phyloP scores from a whole-genome alignment of 768 basidiomycete species.

The Leucocoprinus birnbaumii region DNA sequence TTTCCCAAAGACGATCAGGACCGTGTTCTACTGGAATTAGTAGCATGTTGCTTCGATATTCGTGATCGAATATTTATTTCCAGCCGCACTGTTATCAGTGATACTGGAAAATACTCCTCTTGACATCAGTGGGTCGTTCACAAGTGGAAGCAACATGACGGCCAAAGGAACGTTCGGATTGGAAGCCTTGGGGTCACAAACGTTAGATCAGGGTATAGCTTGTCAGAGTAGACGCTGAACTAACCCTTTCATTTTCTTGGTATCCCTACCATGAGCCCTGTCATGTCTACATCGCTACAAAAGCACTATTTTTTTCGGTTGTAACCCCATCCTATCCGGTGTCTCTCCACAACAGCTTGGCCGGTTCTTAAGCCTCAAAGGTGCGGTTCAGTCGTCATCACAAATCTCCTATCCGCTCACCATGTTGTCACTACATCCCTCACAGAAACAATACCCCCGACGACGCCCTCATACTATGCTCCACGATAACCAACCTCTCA shows the following conservation, averaged over 20 bases:
- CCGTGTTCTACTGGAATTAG: not conserved
- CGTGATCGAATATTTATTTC: not conserved
- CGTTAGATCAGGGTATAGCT: conserved; percentile 3
- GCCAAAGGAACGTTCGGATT: not conserved
- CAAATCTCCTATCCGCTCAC: not conserved
- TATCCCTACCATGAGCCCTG: not conserved
- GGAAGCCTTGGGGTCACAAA: not conserved
- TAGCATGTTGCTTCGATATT: not conserved
- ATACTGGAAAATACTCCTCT: not conserved
- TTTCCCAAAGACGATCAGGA: no score
- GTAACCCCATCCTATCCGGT: not conserved
- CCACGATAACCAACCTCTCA: conserved; percentile 15
- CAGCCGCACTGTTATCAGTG: not conserved
- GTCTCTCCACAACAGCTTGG: not conserved
- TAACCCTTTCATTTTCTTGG: not conserved
- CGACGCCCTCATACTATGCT: not conserved
- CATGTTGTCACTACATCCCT: not conserved
- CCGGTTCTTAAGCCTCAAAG: not conserved
- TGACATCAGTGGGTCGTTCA: not conserved
- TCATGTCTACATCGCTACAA: conserved; percentile 1
- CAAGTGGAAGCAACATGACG: not conserved
- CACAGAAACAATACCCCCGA: not conserved
- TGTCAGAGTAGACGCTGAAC: not conserved
- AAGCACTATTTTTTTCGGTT: not conserved
- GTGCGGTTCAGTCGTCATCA: not conserved